Base-by-base conservation (phyloP, 495 filamentous ascomycete genomes). In the Aspergillus coremiiformis region DNA sequence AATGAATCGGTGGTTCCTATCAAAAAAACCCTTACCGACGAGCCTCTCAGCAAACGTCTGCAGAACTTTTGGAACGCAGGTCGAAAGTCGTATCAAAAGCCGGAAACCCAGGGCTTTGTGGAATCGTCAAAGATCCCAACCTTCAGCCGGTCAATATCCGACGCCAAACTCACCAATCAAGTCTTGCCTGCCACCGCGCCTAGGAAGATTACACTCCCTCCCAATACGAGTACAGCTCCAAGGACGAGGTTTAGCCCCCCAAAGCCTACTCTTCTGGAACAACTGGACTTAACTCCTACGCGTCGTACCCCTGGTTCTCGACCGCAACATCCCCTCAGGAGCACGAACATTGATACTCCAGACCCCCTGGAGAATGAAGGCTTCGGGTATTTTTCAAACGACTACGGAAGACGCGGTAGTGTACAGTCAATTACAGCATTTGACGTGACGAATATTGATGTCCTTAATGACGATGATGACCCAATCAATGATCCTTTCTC, bases 221-320 rank as follows among this genome's bases (percentile, higher is more conserved):
- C 58, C 30, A 73, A 58, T 51, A 66, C 66, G 53, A 68, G 66
- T 11, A 60, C 61, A 23, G 74, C 71, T 1, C 70, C 71, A 23
- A 65, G 69, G 39, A 73, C 67, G 17, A 63, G 73, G 35, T 76
- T 76, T 47, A 76, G 71, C 43, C 71, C 67, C 26, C 71, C 71
- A 7, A 74, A 74, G 48, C 71, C 68, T 15, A 69, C 71, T 24
- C 65, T 74, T 9, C 60, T 74, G 14, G 71, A 74, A 17, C 65
- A 69, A 44, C 55, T 71, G 10, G 71, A 74, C 42, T 54, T 64
- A 27, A 73, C 73, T 10, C 73, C 73, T 27, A 73, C 68, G 20
- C 66, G 71, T 8, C 65, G 65, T 19, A 55, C 56, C 19, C 63
- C 65, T 41, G 67, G 66, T 14, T 58, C 64, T 6, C 63, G 66